Conservation (phyloP, 768 basidiomycete genomes). For the Ephemerocybe angulata region DNA sequence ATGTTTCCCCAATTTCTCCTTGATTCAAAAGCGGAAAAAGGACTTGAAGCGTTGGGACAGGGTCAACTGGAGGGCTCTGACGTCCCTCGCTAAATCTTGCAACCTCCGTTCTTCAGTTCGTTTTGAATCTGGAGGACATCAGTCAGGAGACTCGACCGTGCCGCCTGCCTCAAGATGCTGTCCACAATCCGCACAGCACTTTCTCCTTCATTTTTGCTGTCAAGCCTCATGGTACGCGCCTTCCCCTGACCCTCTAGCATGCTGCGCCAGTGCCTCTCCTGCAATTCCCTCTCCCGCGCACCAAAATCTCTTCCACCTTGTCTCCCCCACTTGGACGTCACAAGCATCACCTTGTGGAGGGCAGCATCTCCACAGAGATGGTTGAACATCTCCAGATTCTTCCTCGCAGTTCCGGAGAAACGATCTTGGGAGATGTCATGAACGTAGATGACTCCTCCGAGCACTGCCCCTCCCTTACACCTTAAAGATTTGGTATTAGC, state of each 20-base stretch:
- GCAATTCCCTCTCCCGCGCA: neutral
- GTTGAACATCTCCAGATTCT: constrained; percentile 26
- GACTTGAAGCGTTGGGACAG: neutral
- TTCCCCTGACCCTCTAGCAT: neutral
- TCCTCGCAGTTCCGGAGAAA: constrained; percentile 24
- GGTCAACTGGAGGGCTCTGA: neutral
- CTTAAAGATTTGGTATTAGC: constrained; percentile 6
- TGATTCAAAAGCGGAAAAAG: no score
- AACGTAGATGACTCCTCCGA: constrained; percentile 28
- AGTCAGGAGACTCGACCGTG: no score
- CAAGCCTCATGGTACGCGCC: neutral
- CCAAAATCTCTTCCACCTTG: constrained; percentile 4
- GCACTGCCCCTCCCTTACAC: constrained; percentile 12
- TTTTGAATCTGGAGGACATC: neutral
- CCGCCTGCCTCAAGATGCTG: neutral
- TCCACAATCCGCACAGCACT: neutral
- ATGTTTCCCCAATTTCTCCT: no score
- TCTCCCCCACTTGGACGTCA: constrained; percentile 32
- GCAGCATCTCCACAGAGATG: constrained; percentile 19
- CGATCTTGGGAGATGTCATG: constrained; percentile 22
- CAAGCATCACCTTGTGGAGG: constrained; percentile 24
- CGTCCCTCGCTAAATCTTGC: no score
- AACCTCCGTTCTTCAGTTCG: neutral
- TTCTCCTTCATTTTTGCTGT: neutral
- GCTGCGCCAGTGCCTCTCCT: neutral